Base-by-base conservation (phyloP, 2,329 filamentous ascomycete species). In the Lachnum nothofagi region DNA sequence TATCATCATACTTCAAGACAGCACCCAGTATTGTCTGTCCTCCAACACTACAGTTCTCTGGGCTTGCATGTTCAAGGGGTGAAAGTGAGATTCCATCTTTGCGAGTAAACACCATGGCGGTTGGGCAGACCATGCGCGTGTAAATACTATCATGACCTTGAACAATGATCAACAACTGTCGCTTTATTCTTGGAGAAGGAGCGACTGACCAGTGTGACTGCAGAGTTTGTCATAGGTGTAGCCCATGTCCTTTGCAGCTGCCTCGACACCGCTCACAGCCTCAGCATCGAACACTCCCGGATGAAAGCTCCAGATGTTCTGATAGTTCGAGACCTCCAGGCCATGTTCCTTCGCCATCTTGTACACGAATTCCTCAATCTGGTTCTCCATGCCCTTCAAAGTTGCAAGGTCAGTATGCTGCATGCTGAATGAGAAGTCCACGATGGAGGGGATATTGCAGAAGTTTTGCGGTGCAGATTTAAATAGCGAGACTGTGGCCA, bases 401-500 rank as follows among this genome's bases (percentile, higher is more conserved):
- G 72, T 74, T 24, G 70, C 69, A 56, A 82, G 76, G 22, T 73
- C 70, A 2, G 72, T 75, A 0, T 78, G 74, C 20, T 83, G 78
- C 48, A 87, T 76, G 57, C 87, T 83, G 4, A 87, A 75, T 33
- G 73, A 79, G 66, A 87, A 85, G 38, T 72, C 72, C 10, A 87
- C 85, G 23, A 70, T 65, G 0, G 82, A 81, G 0, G 85, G 82
- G 1, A 88, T 80, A 0, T 85, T 88, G 63, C 88, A 88, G 16
- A 83, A 83, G 54, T 77, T 83, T 6, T 83, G 82, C 0, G 84
- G 83, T 33, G 72, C 74, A 2, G 80, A 70, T 19, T 74, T 79
- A 41, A 88, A 64, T 49, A 88, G 85, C 0, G 84, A 85, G 0
- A 85, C 85, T 2, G 78, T 83, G 3, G 81, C 85, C 12, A 88